Conservation (phyloP, 176 grass and related monocot genomes). For the Phyllostachys edulis region DNA sequence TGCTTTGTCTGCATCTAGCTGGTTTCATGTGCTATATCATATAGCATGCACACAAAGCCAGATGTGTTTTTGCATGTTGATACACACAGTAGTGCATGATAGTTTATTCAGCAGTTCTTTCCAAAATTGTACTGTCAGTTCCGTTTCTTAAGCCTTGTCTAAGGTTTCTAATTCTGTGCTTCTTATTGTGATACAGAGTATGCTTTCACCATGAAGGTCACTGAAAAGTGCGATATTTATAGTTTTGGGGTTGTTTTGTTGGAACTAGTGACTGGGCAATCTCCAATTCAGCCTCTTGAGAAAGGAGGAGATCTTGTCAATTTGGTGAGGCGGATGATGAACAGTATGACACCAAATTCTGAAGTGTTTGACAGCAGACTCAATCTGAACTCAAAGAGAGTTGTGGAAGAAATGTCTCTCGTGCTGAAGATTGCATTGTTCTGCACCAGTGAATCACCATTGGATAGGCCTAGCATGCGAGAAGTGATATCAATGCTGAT, state of each 20-base stretch:
- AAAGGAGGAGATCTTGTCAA: constrained; percentile 99
- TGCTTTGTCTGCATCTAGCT: not conserved
- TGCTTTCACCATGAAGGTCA: constrained; percentile 99
- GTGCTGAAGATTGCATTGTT: constrained; percentile 91
- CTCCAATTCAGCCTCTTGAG: constrained; percentile 88
- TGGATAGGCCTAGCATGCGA: constrained; percentile 90
- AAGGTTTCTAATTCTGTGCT: constrained; percentile 24
- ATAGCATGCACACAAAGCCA: not conserved
- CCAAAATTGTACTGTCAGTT: not conserved
- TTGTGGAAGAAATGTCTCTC: constrained; percentile 70
- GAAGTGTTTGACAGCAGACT: constrained; percentile 74
- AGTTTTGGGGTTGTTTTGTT: constrained; percentile 89
- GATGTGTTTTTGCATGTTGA: not conserved
- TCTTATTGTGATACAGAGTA: constrained; percentile 63
- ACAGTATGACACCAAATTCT: constrained; percentile 37
- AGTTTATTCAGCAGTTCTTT: constrained; percentile 25
- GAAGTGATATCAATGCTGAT: constrained; percentile 97
- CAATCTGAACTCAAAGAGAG: constrained; percentile 52
- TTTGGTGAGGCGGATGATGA: constrained; percentile 67
- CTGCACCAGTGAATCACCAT: constrained; percentile 82
- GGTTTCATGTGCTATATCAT: not conserved
- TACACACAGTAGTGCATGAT: not conserved
- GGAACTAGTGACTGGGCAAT: constrained; percentile 82
- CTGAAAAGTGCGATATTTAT: constrained; percentile 93
- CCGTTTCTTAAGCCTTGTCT: constrained; percentile 20